Evolutionary conservation across 192 early-diverging fungal genomes (phyloP), one percentile per base, ranked within the genome.

Genomic region (Blastocladiella britannica): DNA sequence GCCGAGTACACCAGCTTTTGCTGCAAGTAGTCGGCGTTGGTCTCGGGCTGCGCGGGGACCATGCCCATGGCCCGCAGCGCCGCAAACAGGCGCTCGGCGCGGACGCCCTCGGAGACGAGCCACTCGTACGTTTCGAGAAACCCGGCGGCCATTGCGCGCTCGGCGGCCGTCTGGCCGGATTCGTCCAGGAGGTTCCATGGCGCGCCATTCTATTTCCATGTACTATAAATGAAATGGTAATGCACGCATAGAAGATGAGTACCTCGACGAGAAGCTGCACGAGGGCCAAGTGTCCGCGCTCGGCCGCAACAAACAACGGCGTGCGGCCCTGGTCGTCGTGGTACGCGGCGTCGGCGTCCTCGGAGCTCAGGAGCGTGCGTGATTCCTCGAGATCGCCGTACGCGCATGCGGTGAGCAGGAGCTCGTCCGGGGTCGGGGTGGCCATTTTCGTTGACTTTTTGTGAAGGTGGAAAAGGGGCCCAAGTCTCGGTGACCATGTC

Each of bases 101-200:
- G 73, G 26, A 85, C 74, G 23, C 93, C 93, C 58, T 89, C 87
- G 24, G 82, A 69, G 0, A 93, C 78, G n/a, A 97, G 65, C 31
- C 68, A 63, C 0, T 86, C 72, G 63, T 93, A 97, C 2, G 86
- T 73, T 9, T 76, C 73, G 0, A 63, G 58, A 54, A 85, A 82
- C 2, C 80, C 86, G 52, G 75, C 76, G 15, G 70, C 69, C 47
- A 77, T 69, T 2, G 90, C 91, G 53, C 82, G 77, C 58, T 97
- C 89, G 12, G 88, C 93, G 0, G 83, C 89, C 24, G 86, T 85
- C 27, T 78, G 76, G 63, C 77, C 75, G 15, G 75, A 70, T 6
- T 70, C 67, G 62, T 92, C 88, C 20, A 91, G 75, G 23, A 80
- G 56, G 70, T 93, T 92, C 82, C 88, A 93, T 24, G 84, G 86